Base-by-base conservation (phyloP, 257 asterid species). In the Hygrophila difformis region DNA sequence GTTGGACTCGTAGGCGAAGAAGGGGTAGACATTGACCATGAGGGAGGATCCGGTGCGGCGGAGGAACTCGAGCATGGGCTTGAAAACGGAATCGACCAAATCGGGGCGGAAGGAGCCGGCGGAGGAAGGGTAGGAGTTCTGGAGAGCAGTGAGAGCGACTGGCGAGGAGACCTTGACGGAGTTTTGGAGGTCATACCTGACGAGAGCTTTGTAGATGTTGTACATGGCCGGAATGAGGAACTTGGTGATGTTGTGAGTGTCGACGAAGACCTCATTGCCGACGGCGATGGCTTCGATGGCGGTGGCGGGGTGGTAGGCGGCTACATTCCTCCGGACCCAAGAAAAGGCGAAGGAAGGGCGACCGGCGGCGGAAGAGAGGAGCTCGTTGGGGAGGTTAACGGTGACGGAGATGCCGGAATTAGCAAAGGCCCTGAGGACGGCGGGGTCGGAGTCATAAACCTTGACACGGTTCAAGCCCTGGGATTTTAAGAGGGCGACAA, bases 181-280 rank as follows among this genome's bases (percentile, higher is more conserved):
- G 22, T 42, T 47, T 4, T 77, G 63, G 34, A 88, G 73, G 6
- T 73, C 68, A 61, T 53, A 69, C 75, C 74, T 84, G 1, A 48
- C 70, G 3, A 85, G 69, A 0, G 93, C 94, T 5, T 65, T 21
- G 18, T 89, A 83, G 9, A 89, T 53, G 60, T 82, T 89, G 66
- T 70, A 47, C 84, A 89, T 50, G 12, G 98, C 94, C 44, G 82
- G 75, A 2, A 89, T 48, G 58, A 89, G 85, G 71, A 36, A 73
- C 37, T 66, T 65, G 34, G 96, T 84, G 43, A 94, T 82, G 55
- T 79, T 79, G 53, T 79, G 77, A 0, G 79, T 44, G 71, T 79
- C 93, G 22, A 74, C 96, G 55, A 85, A 89, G 6, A 89, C 98
- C 51, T 89, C 98, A 10, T 89, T 89, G 14, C 98, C 98, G 37